Conservation (phyloP, 2,329 filamentous ascomycete genomes). For the Pseudophaeomoniella oleicola region DNA sequence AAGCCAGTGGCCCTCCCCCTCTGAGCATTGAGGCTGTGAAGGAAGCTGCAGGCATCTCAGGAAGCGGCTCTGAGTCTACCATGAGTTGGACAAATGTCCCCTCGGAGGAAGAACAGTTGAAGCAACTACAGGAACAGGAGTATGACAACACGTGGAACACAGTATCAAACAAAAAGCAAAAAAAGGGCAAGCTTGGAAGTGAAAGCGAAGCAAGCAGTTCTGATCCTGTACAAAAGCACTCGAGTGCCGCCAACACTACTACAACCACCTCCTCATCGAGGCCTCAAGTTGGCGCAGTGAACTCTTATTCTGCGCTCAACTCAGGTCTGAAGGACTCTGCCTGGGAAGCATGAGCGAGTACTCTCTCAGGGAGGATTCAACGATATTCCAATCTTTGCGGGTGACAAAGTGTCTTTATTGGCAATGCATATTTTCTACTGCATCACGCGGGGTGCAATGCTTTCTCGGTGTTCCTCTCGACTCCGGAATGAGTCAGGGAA, state of each 20-base stretch:
- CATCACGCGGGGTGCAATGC: no score
- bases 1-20: neutral
- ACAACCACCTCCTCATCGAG: constrained; percentile 1
- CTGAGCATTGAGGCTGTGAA: constrained; percentile 6
- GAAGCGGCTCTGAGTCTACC: no score
- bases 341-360: no score
- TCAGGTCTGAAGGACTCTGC: constrained; percentile 9
- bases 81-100: no score
- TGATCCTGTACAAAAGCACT: no score
- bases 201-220: constrained; percentile 29
- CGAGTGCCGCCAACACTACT: constrained; percentile 3
- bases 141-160: constrained; percentile 45
- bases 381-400: no score
- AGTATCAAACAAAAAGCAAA: constrained; percentile 42
- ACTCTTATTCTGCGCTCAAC: constrained; percentile 9
- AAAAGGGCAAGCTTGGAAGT: constrained; percentile 31
- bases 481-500: no score
- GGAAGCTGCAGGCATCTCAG: constrained; percentile 24
- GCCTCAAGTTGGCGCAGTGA: constrained; percentile 6
- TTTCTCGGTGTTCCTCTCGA: no score
- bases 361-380: no score
- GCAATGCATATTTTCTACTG: no score
- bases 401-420: no score
- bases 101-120: constrained; percentile 48
- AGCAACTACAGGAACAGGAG: constrained; percentile 29